Percentiles rank a stretch among this genome's conserved stretches.
These are phyloP conservation scores for Spathaspora arborariae DNA, from an alignment of 805 yeast species.

Conservation along the genomic window DNA sequence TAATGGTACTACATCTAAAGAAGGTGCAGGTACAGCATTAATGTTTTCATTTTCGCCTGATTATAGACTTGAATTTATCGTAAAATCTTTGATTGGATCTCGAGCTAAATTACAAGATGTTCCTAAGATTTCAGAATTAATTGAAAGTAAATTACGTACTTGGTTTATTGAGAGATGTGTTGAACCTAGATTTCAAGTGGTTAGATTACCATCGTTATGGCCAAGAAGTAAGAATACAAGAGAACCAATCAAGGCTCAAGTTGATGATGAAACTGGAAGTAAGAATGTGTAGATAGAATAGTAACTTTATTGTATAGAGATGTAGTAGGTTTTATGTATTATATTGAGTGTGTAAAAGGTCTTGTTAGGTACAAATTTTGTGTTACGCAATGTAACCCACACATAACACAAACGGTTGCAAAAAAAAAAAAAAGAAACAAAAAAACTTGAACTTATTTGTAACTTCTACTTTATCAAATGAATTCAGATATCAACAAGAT, in stretches of 20 bases:
- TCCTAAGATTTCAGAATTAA: conserved; percentile 82
- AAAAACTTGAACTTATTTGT: no score
- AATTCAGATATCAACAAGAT: conserved; percentile 8
- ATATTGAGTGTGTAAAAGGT: no score
- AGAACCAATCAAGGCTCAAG: conserved; percentile 19
- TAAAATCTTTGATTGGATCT: conserved; percentile 88
- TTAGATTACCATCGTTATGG: conserved; percentile 85
- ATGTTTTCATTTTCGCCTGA: conserved; percentile 91
- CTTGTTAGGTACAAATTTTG: no score
- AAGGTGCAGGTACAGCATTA: conserved; percentile 57
- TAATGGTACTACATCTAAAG: conserved; percentile 8
- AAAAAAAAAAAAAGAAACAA: no score
- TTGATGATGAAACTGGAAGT: conserved; percentile 4
- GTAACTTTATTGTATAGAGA: background rate
- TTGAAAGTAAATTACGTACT: conserved; percentile 75
- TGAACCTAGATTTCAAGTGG: conserved; percentile 87
- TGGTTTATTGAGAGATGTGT: conserved; percentile 94
- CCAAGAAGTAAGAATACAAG: conserved; percentile 47
- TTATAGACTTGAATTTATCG: conserved; percentile 81
- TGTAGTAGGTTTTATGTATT: no score
- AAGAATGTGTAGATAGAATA: background rate
- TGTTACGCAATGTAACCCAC: background rate
- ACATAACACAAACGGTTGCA: no score
- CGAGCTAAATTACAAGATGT: conserved; percentile 88
- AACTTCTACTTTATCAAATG: background rate